Evolutionary conservation across 441 rosid species (phyloP).

Genomic region (Jatropha multifida): DNA sequence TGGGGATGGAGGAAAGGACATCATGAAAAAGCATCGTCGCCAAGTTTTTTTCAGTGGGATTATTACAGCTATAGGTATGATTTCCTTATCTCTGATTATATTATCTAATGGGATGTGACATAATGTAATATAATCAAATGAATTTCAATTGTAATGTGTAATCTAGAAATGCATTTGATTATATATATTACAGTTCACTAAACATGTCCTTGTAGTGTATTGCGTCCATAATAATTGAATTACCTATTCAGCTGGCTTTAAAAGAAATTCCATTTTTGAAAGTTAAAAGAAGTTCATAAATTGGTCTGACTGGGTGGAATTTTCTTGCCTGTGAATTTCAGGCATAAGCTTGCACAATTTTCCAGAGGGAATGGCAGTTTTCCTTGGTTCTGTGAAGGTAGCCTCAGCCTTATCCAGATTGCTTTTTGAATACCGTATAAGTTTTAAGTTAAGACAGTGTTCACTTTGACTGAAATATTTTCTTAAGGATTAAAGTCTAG

Average conservation of each 20-base stretch:
- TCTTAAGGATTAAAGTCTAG: background rate
- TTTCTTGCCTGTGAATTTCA: constrained; percentile 31
- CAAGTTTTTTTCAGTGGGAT: constrained; percentile 97
- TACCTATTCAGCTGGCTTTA: background rate
- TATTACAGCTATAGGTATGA: constrained; percentile 87
- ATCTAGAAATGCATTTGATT: too few species aligned
- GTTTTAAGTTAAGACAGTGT: background rate
- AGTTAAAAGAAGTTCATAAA: constrained; percentile 2
- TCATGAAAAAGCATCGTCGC: constrained; percentile 82
- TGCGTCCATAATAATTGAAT: background rate
- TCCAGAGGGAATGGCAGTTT: constrained; percentile 99
- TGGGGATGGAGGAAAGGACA: constrained; percentile 80
- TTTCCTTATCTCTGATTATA: constrained; percentile 1
- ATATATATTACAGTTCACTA: too few species aligned
- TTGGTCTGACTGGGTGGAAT: constrained; percentile 16
- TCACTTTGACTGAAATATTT: background rate
- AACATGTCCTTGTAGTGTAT: background rate
- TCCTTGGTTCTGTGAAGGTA: constrained; percentile 98
- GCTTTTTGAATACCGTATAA: background rate
- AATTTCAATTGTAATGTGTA: too few species aligned
- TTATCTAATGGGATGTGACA: too few species aligned
- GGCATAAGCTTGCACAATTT: constrained; percentile 99
- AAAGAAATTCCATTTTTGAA: background rate
- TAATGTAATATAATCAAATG: too few species aligned
- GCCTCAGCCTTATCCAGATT: constrained; percentile 13